phyloP scores from a whole-genome alignment of 2,329 filamentous ascomycete species.

The Fusarium drepaniforme region DNA sequence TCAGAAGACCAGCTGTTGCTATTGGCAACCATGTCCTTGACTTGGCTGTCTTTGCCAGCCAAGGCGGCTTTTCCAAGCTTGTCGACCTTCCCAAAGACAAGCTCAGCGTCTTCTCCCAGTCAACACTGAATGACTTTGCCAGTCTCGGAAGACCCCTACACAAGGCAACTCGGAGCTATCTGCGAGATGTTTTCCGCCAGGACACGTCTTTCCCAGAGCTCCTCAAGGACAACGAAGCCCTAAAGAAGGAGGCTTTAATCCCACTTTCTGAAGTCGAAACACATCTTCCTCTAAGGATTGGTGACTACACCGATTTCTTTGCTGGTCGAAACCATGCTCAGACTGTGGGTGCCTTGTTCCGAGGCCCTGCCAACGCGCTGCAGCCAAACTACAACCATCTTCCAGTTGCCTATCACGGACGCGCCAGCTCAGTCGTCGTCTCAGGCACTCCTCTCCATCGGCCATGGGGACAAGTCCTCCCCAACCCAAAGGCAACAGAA shows the following conservation, averaged over 20 bases:
- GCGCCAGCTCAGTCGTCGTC: conserved; percentile 80
- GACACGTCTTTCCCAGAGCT: conserved; percentile 58
- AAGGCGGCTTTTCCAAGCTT: conserved; percentile 53
- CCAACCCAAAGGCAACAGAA: conserved; percentile 56
- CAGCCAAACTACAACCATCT: conserved; percentile 86
- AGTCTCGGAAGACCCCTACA: conserved; percentile 75
- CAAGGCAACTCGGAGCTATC: conserved; percentile 74
- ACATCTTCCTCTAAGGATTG: conserved; percentile 81
- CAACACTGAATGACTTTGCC: conserved; percentile 50
- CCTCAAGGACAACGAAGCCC: conserved; percentile 50
- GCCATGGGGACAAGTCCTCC: conserved; percentile 79
- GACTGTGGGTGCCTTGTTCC: conserved; percentile 76
- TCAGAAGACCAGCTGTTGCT: conserved; percentile 75
- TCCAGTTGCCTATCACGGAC: conserved; percentile 84
- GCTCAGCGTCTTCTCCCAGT: conserved; percentile 43
- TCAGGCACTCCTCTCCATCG: conserved; percentile 79
- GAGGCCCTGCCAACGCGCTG: conserved; percentile 78
- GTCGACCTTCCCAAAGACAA: conserved; percentile 41
- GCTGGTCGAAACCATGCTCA: conserved; percentile 83
- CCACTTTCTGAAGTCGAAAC: conserved; percentile 63
- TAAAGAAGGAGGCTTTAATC: conserved; percentile 47
- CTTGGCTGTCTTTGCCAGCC: conserved; percentile 69
- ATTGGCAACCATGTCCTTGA: conserved; percentile 81
- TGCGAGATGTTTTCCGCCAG: conserved; percentile 70
- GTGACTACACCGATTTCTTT: conserved; percentile 89